phyloP scores from a whole-genome alignment of 768 basidiomycete genomes.

The Panus rudis region DNA sequence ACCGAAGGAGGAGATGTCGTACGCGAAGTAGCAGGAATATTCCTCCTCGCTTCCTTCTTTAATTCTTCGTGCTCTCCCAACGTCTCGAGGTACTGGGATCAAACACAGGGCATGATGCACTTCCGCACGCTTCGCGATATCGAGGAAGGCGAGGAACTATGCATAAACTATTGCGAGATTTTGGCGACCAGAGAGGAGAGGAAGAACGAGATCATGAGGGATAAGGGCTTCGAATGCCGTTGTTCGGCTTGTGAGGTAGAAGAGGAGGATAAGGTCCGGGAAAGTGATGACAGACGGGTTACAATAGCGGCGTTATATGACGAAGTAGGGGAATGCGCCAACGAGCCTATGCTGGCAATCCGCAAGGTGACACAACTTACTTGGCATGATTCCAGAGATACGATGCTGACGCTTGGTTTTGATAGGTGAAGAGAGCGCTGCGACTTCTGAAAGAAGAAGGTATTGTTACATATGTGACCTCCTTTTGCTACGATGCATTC shows the following conservation, averaged over 20 bases:
- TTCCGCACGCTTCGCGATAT: constrained; percentile 22
- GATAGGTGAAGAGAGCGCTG: constrained; percentile 21
- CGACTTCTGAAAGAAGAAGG: constrained; percentile 19
- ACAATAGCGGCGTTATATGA: constrained; percentile 14
- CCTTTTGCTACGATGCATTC: constrained; percentile 25
- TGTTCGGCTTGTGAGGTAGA: constrained; percentile 17
- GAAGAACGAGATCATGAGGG: constrained; percentile 9
- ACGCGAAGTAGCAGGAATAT: constrained; percentile 15
- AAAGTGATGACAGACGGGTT: constrained; percentile 17
- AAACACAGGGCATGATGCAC: constrained; percentile 13
- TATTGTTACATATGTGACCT: constrained; percentile 20
- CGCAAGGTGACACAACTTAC: constrained; percentile 17
- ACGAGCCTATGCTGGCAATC: constrained; percentile 18
- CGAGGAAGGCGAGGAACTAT: constrained; percentile 22
- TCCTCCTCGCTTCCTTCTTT: constrained; percentile 22
- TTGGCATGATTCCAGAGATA: too few relatives aligned
- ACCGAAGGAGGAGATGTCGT: too few relatives aligned
- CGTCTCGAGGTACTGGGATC: constrained; percentile 21
- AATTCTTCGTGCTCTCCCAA: constrained; percentile 27
- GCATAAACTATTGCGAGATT: constrained; percentile 21
- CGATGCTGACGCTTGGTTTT: not conserved
- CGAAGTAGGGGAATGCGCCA: constrained; percentile 17
- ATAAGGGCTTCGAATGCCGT: constrained; percentile 18
- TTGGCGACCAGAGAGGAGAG: constrained; percentile 15
- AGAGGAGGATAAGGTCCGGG: constrained; percentile 11